These are phyloP conservation scores for Parastagonospora avenae DNA, from an alignment of 2,329 filamentous ascomycete species.

Conservation along the genomic window DNA sequence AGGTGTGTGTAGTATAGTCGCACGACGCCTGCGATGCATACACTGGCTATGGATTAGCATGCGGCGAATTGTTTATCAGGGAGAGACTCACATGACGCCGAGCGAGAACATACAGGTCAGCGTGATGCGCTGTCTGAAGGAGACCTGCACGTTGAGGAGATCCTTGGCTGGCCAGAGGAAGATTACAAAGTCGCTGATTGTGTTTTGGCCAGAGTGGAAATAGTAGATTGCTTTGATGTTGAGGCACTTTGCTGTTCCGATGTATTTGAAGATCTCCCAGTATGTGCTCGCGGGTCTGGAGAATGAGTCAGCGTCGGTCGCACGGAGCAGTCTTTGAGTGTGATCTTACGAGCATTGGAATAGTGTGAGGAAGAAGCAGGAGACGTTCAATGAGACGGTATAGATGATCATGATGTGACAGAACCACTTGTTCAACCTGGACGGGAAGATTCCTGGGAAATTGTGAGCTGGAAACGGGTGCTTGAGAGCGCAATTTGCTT, in stretches of 20 bases:
- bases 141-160: slow-evolving; percentile 32
- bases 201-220: slow-evolving; percentile 28
- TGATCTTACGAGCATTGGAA: slow-evolving; percentile 37
- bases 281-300: slow-evolving; percentile 25
- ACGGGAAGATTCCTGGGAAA: slow-evolving; percentile 30
- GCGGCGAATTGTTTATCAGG: background rate
- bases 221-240: slow-evolving; percentile 34
- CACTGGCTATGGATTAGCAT: slow-evolving; percentile 34
- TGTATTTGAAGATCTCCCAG: slow-evolving; percentile 33
- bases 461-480: background rate
- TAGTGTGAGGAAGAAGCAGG: slow-evolving; percentile 30
- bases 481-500: slow-evolving; percentile 6
- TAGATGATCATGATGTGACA: slow-evolving; percentile 32
- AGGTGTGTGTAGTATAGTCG: slow-evolving; percentile 36
- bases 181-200: slow-evolving; percentile 38
- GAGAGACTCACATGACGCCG: slow-evolving; percentile 28
- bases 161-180: slow-evolving; percentile 40
- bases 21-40: slow-evolving; percentile 37
- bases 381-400: slow-evolving; percentile 21
- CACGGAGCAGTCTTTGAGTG: background rate
- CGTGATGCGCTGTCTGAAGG: slow-evolving; percentile 33
- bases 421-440: slow-evolving; percentile 34
- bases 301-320: background rate
- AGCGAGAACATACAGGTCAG: slow-evolving; percentile 38
- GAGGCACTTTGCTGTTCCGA: slow-evolving; percentile 23